Evolutionary conservation across 2,329 filamentous ascomycete species (phyloP).

Genomic region (Cercospora nicotianae): DNA sequence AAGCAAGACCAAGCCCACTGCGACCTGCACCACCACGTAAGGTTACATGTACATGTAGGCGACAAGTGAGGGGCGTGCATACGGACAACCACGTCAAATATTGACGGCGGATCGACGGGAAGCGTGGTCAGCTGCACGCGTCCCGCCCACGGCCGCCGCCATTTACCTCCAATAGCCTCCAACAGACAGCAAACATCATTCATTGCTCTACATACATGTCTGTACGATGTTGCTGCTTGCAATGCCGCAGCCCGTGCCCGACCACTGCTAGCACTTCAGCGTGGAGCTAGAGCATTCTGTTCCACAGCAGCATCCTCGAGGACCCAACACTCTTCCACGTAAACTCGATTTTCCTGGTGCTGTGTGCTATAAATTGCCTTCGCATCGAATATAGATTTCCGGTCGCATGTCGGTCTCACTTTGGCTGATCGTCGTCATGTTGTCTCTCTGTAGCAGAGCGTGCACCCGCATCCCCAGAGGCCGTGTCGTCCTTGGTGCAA

Average conservation of each 20-base stretch:
- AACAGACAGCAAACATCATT: not conserved
- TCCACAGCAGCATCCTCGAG: not conserved
- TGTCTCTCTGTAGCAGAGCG: not conserved
- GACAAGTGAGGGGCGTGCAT: not conserved
- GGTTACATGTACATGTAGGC: not conserved
- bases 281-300: not conserved
- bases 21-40: not conserved
- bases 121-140: not conserved
- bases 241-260: not conserved
- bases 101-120: not conserved
- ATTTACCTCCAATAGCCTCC: not conserved
- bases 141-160: not conserved
- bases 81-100: not conserved
- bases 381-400: not conserved
- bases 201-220: not conserved
- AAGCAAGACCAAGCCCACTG: not conserved
- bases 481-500: not conserved
- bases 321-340: not conserved
- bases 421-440: not conserved
- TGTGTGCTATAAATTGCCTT: not conserved
- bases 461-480: not conserved
- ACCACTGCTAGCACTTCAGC: not conserved
- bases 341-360: not conserved
- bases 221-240: not conserved
- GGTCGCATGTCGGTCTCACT: not conserved